phyloP scores from a whole-genome alignment of 768 basidiomycete genomes.

The Termitomyces titanicus region DNA sequence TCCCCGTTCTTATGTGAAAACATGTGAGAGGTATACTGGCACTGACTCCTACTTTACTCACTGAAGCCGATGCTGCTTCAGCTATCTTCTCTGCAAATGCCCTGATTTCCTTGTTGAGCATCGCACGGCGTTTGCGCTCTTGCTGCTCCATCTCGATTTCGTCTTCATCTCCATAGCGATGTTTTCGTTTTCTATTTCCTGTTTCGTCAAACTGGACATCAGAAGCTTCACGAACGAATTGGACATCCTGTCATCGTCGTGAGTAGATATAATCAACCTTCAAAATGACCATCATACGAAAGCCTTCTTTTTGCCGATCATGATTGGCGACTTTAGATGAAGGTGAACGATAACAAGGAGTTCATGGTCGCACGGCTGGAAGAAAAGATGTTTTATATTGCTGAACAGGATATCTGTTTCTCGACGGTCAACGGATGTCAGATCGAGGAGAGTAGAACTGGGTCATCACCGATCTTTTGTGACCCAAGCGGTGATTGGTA shows the following conservation, averaged over 20 bases:
- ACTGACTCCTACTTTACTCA: slow-evolving; percentile 31
- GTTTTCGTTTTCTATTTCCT: slow-evolving; percentile 96
- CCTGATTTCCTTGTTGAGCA: slow-evolving; percentile 93
- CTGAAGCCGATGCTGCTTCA: slow-evolving; percentile 74
- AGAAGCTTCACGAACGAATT: slow-evolving; percentile 97
- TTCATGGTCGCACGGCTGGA: slow-evolving; percentile 98
- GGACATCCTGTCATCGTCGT: slow-evolving; percentile 66
- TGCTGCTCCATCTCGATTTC: slow-evolving; percentile 99
- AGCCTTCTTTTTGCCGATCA: slow-evolving; percentile 98
- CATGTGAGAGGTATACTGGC: background rate
- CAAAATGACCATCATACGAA: slow-evolving; percentile 50
- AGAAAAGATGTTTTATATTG: slow-evolving; percentile 98
- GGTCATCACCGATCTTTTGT: slow-evolving; percentile 84
- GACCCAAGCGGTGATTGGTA: slow-evolving; percentile 85
- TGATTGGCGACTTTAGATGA: slow-evolving; percentile 92
- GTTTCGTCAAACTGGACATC: slow-evolving; percentile 99
- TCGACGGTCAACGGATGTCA: background rate
- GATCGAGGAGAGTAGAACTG: background rate
- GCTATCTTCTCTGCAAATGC: slow-evolving; percentile 90
- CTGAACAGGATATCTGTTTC: slow-evolving; percentile 83
- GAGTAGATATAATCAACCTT: slow-evolving; percentile 5
- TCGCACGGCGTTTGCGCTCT: slow-evolving; percentile 84
- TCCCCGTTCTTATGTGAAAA: slow-evolving; percentile 52
- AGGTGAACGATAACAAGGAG: slow-evolving; percentile 91
- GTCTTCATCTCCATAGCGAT: slow-evolving; percentile 97